Conservation (phyloP, 2,329 filamentous ascomycete genomes). For the Trichophyton verrucosum region DNA sequence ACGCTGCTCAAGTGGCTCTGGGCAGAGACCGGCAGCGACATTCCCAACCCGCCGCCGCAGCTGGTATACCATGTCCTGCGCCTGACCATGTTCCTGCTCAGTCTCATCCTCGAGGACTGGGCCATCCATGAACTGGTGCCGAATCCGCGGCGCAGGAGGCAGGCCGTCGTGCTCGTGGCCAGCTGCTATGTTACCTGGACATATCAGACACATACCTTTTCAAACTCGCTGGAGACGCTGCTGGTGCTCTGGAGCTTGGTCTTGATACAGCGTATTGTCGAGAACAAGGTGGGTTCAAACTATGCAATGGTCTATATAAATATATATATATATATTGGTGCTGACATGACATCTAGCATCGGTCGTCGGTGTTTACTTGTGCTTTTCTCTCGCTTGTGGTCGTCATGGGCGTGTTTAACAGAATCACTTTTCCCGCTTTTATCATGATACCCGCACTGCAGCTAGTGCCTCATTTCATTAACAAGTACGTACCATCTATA, state of each 20-base stretch:
- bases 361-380: conserved; percentile 63
- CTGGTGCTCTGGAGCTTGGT: conserved; percentile 89
- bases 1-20: conserved; percentile 83
- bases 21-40: conserved; percentile 66
- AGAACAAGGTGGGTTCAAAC: conserved; percentile 52
- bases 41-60: conserved; percentile 61
- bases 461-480: conserved; percentile 72
- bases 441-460: conserved; percentile 70
- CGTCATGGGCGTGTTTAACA: conserved; percentile 84
- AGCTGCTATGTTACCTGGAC: conserved; percentile 99
- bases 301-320: background rate
- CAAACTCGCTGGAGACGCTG: conserved; percentile 90
- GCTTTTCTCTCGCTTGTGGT: conserved; percentile 66
- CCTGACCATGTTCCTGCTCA: conserved; percentile 82
- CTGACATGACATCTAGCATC: conserved; percentile 43
- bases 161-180: conserved; percentile 72
- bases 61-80: conserved; percentile 82
- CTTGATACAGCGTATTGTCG: conserved; percentile 72
- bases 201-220: conserved; percentile 96
- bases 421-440: conserved; percentile 94
- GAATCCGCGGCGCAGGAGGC: conserved; percentile 55
- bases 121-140: conserved; percentile 83
- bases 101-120: conserved; percentile 97
- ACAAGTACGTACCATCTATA: conserved; percentile 47
- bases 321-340: background rate